Evolutionary conservation across 768 basidiomycete genomes (phyloP).

Genomic region (Solioccasus polychromus): DNA sequence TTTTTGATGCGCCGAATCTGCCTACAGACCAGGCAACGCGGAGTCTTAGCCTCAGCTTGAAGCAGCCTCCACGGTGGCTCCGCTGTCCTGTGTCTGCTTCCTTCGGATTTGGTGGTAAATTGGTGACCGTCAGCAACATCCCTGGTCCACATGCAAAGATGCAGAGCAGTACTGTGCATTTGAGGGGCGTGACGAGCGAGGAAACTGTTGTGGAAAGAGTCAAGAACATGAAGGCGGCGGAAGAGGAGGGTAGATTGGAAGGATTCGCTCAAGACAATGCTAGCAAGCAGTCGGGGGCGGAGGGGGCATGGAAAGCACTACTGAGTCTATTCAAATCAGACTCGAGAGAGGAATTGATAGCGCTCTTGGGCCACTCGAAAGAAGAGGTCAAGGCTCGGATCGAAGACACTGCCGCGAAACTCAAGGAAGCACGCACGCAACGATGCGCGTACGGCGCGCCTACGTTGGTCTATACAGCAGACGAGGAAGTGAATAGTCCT

Average conservation of each 20-base stretch:
- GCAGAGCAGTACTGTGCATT: constrained; percentile 79
- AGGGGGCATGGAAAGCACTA: constrained; percentile 84
- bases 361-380: constrained; percentile 90
- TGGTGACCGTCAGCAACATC: constrained; percentile 81
- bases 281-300: constrained; percentile 28
- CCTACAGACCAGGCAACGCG: constrained; percentile 45
- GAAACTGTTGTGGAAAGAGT: constrained; percentile 71
- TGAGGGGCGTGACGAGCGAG: constrained; percentile 78
- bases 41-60: constrained; percentile 69
- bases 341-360: constrained; percentile 87
- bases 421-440: constrained; percentile 46
- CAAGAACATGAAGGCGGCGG: constrained; percentile 57
- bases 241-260: constrained; percentile 55
- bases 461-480: constrained; percentile 30
- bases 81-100: constrained; percentile 75
- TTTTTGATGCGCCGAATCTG: constrained; percentile 68
- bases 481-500: constrained; percentile 42
- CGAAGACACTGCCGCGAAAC: constrained; percentile 73
- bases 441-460: constrained; percentile 24
- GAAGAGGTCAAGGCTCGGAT: constrained; percentile 77
- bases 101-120: constrained; percentile 90
- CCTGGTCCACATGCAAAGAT: constrained; percentile 68
- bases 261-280: constrained; percentile 64
- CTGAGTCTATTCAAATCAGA: constrained; percentile 84
- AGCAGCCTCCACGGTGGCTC: constrained; percentile 97